These are phyloP conservation scores for Penicillium robsamsonii DNA, from an alignment of 495 filamentous ascomycete genomes.

Conservation along the genomic window DNA sequence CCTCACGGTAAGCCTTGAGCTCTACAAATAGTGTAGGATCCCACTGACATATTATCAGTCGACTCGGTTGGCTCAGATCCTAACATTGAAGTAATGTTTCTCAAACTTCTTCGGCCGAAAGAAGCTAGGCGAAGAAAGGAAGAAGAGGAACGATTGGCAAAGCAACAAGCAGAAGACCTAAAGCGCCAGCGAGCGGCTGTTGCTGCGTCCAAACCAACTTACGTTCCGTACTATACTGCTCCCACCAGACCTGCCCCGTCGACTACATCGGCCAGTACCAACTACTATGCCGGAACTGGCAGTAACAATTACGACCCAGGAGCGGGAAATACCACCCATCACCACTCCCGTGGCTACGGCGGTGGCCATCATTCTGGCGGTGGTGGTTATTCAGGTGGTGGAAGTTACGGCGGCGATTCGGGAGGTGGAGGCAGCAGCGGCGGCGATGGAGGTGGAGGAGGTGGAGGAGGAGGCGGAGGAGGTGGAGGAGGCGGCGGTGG, in stretches of 20 bases:
- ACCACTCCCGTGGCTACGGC: background rate
- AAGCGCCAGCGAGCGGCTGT: background rate
- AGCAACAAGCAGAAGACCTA: background rate
- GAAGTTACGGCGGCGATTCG: background rate
- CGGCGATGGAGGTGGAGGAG: background rate
- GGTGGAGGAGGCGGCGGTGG: background rate
- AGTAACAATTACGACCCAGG: background rate
- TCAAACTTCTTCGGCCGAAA: conserved; percentile 5
- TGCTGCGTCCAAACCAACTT: background rate
- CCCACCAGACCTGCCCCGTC: background rate
- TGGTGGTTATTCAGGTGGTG: background rate
- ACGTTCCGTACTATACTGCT: background rate
- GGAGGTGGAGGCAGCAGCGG: background rate
- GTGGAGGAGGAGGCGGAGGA: background rate
- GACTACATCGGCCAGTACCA: background rate
- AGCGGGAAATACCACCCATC: background rate
- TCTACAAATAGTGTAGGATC: too few species aligned
- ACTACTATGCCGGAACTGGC: background rate
- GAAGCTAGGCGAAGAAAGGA: background rate
- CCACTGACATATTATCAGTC: too few species aligned
- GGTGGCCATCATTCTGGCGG: background rate
- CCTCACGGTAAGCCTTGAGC: too few species aligned
- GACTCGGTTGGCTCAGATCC: too few species aligned
- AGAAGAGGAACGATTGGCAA: background rate
- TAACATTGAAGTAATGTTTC: background rate